Evolutionary conservation across 495 filamentous ascomycete species (phyloP), one percentile per base, ranked within the genome.

Genomic region (Penicillium simplicissimum): DNA sequence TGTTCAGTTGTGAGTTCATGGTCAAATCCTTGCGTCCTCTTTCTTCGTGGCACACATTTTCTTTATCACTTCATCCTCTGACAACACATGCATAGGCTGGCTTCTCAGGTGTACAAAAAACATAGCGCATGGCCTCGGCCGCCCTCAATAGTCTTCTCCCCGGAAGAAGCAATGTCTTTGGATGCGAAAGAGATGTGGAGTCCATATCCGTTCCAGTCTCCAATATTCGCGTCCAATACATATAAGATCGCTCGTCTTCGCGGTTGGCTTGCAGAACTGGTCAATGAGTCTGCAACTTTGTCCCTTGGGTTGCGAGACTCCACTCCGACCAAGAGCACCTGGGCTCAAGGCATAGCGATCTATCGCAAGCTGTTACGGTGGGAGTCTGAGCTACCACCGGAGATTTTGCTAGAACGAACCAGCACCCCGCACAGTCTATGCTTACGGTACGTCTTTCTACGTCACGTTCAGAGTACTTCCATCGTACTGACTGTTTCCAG

Each of bases 71-170:
- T 23, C 2, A 8, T 10, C 42, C 17, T 3, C 42, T 45, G 14
- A 45, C 42, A 45, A 45, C 37, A 45, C 23, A 21, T 6, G 3
- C 19, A 23, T 42, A 71, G 69, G n/a, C 55, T 71, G 21, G 64
- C 60, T 8, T 62, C 67, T 4, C 69, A 71, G 43, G 69, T 71
- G 1, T 69, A 71, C 36, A 55, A 64, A 14, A 71, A 71, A 40
- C 14, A 25, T 6, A 55, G 64, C 2, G 59, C 48, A 4, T 69
- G 67, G 64, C 35, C 55, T 15, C 21, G 52, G 11, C 67, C 69
- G 0, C 69, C 69, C 7, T 51, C 56, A 9, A 54, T 65, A 28
- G 43, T 28, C 11, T 68, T 66, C 36, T 66, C 61, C 3, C 56
- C 38, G 15, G 48, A 64, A 33, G 63, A 70, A 38, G 63, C 67